These are phyloP conservation scores for Chalciporus piperatus DNA, from an alignment of 768 basidiomycete genomes.

Conservation along the genomic window DNA sequence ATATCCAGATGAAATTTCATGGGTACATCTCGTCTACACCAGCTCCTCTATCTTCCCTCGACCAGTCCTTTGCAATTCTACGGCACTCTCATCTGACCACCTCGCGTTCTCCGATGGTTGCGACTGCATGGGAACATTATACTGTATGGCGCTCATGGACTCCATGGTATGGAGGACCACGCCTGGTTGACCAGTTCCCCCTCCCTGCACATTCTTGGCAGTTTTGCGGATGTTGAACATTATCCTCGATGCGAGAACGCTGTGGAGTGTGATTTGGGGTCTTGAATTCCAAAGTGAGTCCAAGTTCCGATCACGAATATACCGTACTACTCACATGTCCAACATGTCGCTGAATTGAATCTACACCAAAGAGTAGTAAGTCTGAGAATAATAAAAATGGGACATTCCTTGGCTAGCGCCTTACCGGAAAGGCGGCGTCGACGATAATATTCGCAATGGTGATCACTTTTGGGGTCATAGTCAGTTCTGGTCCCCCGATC, in stretches of 20 bases:
- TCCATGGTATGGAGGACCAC: background rate
- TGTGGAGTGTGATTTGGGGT: background rate
- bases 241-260: conserved; percentile 7
- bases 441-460: conserved; percentile 2
- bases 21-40: no score
- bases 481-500: no score
- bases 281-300: background rate
- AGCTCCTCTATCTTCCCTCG: no score
- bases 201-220: background rate
- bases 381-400: background rate
- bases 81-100: background rate
- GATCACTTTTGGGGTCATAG: background rate
- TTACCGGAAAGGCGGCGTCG: conserved; percentile 1
- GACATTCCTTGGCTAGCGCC: background rate
- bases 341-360: background rate
- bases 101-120: background rate
- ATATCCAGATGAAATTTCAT: no score
- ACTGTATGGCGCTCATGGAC: background rate
- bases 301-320: no score
- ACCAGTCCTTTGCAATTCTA: no score
- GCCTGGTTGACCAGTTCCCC: background rate
- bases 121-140: background rate
- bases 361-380: background rate
- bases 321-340: background rate
- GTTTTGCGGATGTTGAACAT: conserved; percentile 6